Percentiles rank a stretch among this genome's conserved stretches.
Conservation (phyloP, 2,329 filamentous ascomycete species). For the Cercospora sp. region DNA sequence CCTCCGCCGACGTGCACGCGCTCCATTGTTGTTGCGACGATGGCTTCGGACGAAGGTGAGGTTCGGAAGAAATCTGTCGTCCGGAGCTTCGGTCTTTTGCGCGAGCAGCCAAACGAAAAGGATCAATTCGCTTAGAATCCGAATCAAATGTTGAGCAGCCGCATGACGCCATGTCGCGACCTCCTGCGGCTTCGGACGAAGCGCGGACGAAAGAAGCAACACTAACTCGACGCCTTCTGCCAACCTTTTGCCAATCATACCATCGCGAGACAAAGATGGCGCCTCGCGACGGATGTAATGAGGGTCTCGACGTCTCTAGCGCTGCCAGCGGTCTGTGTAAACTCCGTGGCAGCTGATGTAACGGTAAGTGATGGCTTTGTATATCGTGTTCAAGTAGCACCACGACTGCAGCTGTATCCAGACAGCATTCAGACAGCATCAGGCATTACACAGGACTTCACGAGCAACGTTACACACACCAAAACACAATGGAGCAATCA, state of each 20-base stretch:
- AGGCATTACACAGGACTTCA: neutral
- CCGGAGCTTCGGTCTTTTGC: neutral
- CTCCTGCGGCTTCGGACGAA: neutral
- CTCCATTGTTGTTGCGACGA: slow-evolving; percentile 2
- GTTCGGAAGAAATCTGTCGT: neutral
- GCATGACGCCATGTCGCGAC: neutral
- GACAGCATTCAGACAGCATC: neutral
- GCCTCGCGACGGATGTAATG: neutral
- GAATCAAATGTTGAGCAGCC: neutral
- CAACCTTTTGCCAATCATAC: neutral
- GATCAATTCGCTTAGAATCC: neutral
- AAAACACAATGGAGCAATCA: slow-evolving; percentile 6
- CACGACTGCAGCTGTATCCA: neutral
- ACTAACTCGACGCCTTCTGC: neutral
- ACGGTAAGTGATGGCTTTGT: neutral
- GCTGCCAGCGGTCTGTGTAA: neutral
- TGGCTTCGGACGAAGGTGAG: neutral
- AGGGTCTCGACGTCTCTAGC: neutral
- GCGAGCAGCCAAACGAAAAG: neutral
- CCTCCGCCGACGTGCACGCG: neutral
- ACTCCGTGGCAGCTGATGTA: neutral
- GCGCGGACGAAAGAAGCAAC: neutral
- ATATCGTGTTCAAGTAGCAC: neutral
- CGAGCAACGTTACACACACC: neutral
- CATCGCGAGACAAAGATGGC: neutral